phyloP scores from a whole-genome alignment of 164 flowering plant genomes.

The Pachysandra terminalis region DNA sequence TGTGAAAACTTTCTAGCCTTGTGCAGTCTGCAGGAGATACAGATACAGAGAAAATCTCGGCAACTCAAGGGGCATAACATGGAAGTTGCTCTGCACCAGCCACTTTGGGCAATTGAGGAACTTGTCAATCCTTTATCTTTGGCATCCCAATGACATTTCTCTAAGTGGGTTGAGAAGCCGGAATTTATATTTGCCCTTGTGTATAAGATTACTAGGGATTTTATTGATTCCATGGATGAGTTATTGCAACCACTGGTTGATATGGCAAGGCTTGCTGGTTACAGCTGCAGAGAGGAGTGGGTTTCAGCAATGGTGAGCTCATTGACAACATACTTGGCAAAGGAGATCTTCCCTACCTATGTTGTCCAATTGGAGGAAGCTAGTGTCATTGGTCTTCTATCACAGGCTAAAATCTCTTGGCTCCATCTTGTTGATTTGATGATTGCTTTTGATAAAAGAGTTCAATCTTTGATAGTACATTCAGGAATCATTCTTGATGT shows the following conservation, averaged over 20 bases:
- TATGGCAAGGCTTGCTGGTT: slow-evolving; percentile 78
- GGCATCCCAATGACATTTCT: slow-evolving; percentile 69
- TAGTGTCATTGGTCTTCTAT: slow-evolving; percentile 22
- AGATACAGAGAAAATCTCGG: slow-evolving; percentile 65
- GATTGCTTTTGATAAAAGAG: slow-evolving; percentile 80
- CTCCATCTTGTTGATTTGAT: slow-evolving; percentile 86
- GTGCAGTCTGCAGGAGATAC: slow-evolving; percentile 80
- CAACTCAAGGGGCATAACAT: slow-evolving; percentile 66
- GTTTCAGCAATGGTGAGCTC: slow-evolving; percentile 85
- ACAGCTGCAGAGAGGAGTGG: slow-evolving; percentile 99
- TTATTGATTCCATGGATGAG: slow-evolving; percentile 90
- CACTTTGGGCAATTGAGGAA: slow-evolving; percentile 97
- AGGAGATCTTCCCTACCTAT: slow-evolving; percentile 72
- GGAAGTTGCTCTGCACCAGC: slow-evolving; percentile 57
- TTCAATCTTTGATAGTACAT: slow-evolving; percentile 54
- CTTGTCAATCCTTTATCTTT: slow-evolving; percentile 85
- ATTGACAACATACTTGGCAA: slow-evolving; percentile 70
- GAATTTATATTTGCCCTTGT: slow-evolving; percentile 90
- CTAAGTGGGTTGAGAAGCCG: slow-evolving; percentile 88
- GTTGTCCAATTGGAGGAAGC: slow-evolving; percentile 57
- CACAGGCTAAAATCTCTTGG: slow-evolving; percentile 62
- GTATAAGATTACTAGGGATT: slow-evolving; percentile 80
- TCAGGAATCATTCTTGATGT: slow-evolving; percentile 55
- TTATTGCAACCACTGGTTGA: slow-evolving; percentile 92
- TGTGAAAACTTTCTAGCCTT: slow-evolving; percentile 80